Evolutionary conservation across 1,284 basidiomycete genomes (phyloP), one percentile per base, ranked within the genome.

Genomic region (Ustilago trichophora): DNA sequence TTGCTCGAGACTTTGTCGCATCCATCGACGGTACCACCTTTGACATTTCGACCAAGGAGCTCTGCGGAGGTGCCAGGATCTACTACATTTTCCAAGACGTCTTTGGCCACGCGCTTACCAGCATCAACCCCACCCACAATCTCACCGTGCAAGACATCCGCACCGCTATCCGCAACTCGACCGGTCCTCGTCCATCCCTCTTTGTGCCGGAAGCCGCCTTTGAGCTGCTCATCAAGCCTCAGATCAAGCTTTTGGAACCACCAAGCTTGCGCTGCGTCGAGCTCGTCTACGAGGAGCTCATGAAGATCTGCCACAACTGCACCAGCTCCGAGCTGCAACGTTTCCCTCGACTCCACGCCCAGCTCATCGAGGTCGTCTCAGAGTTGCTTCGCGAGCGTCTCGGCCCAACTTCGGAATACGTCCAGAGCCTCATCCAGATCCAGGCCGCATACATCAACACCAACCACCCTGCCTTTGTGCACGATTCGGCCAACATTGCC

Each of bases 51-150:
- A 99, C 96, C 4, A 99, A 99, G 82, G 96, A 99, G 82, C 88
- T 99, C 9, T 98, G 92, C 24, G 96, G 96, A 36, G 96, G 96
- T 52, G 96, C 96, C 10, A 87, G 96, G 52, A 93, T 99, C 82
- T 98, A 98, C 84, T 98, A 97, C 84, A 98, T 99, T 82, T 99
- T 99, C 87, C 93, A 98, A 81, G 96, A 98, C 76, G 89, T 98
- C 44, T 99, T 98, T 79, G 96, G 96, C 6, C 87, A 90, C 49
- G 95, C 95, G 0, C 87, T 99, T 8, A 87, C 88, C 63, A 90
- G 88, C 13, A 92, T 99, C 80, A 92, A 98, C 77, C 89, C 95
- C 0, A 93, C 92, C 16, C 86, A 89, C 47, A 95, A 95, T 80
- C 86, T 98, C 53, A 92, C 93, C 50, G 89, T 91, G 59, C 90